A percentile compares a stretch with the other conserved stretches of the same genome.
Evolutionary conservation across 2,329 filamentous ascomycete genomes (phyloP).

Genomic region (Karstenula rhodostoma): DNA sequence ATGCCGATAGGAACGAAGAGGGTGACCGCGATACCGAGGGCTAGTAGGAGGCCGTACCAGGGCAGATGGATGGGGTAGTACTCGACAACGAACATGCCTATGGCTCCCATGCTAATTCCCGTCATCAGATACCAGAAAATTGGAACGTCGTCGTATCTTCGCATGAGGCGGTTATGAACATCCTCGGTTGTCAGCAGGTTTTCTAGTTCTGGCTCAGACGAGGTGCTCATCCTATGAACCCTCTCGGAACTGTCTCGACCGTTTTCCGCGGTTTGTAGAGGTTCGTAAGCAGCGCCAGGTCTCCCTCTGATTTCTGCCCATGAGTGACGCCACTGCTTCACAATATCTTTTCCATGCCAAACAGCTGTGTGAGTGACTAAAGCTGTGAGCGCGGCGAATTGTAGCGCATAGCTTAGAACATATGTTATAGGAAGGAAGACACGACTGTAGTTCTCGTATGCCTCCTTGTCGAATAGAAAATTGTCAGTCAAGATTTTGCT

Average conservation of each 20-base stretch:
- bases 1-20: slow-evolving; percentile 92
- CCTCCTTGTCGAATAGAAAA: slow-evolving; percentile 78
- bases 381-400: slow-evolving; percentile 83
- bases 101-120: slow-evolving; percentile 76
- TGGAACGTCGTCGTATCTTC: slow-evolving; percentile 80
- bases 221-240: slow-evolving; percentile 37
- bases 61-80: slow-evolving; percentile 80
- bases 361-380: slow-evolving; percentile 81
- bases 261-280: slow-evolving; percentile 48
- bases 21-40: slow-evolving; percentile 77
- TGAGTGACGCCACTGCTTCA: slow-evolving; percentile 76
- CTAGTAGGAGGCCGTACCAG: slow-evolving; percentile 85
- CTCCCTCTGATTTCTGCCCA: slow-evolving; percentile 66
- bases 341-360: slow-evolving; percentile 86
- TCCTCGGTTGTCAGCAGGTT: slow-evolving; percentile 75
- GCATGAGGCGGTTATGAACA: slow-evolving; percentile 85
- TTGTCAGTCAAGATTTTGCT: slow-evolving; percentile 79
- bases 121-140: slow-evolving; percentile 82
- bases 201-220: slow-evolving; percentile 51
- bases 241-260: slow-evolving; percentile 30
- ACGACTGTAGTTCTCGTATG: slow-evolving; percentile 81
- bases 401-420: slow-evolving; percentile 83
- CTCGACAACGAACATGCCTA: slow-evolving; percentile 85
- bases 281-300: slow-evolving; percentile 42
- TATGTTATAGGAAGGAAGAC: slow-evolving; percentile 89